These are phyloP conservation scores for Neonectria punicea DNA, from an alignment of 2,329 filamentous ascomycete species.

Conservation along the genomic window DNA sequence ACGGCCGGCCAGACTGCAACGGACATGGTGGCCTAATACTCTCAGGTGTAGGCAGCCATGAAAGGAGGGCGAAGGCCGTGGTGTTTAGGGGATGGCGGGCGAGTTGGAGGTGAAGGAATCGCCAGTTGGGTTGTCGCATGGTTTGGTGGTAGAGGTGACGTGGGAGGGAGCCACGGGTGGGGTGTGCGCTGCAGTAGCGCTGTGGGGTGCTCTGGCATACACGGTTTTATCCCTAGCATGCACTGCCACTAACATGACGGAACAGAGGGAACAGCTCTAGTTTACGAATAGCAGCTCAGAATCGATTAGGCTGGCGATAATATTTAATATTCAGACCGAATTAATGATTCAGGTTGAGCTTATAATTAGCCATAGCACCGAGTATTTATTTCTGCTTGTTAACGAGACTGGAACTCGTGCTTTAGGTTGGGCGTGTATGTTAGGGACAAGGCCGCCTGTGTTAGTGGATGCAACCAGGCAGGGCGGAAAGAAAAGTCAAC, in stretches of 20 bases:
- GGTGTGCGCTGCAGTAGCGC: slow-evolving; percentile 26
- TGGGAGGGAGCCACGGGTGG: slow-evolving; percentile 27
- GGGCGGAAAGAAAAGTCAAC: slow-evolving; percentile 10
- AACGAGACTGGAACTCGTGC: not conserved
- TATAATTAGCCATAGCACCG: not conserved
- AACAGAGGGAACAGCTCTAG: no score
- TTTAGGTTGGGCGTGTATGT: not conserved
- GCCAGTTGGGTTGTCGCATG: slow-evolving; percentile 8
- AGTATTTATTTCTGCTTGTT: not conserved
- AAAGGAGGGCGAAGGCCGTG: slow-evolving; percentile 11
- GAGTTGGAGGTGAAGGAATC: slow-evolving; percentile 37
- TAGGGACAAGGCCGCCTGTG: no score
- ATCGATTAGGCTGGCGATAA: no score
- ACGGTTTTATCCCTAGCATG: not conserved
- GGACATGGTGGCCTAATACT: slow-evolving; percentile 58
- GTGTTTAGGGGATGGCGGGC: slow-evolving; percentile 12
- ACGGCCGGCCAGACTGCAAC: slow-evolving; percentile 68
- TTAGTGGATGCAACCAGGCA: not conserved
- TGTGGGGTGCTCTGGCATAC: slow-evolving; percentile 4
- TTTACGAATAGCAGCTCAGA: no score
- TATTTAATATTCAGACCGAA: no score
- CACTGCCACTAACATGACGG: not conserved
- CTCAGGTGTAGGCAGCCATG: slow-evolving; percentile 38
- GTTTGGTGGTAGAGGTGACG: slow-evolving; percentile 29
- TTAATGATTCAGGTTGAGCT: not conserved